A percentile compares a stretch with the other conserved stretches of the same genome.
Evolutionary conservation across 2,329 filamentous ascomycete species (phyloP).

Genomic region (Fonsecaea pugnacius): DNA sequence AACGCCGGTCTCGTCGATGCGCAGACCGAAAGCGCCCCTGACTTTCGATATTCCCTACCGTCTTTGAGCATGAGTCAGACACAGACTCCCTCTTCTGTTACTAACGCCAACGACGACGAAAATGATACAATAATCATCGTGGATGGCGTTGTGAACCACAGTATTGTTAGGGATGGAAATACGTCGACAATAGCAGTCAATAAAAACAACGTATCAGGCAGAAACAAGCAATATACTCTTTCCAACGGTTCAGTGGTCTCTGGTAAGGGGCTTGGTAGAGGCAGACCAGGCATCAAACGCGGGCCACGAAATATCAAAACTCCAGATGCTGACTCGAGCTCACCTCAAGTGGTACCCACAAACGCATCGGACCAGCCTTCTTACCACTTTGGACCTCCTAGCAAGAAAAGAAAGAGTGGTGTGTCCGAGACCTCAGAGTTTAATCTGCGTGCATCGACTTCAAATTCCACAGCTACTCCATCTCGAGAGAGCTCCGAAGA

Average conservation of each 20-base stretch:
- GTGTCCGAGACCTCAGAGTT: constrained; percentile 17
- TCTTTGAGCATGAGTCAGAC: constrained; percentile 8
- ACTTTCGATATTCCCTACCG: constrained; percentile 19
- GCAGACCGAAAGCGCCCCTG: constrained; percentile 25
- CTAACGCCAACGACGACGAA: constrained; percentile 6
- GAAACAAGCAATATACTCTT: constrained; percentile 34
- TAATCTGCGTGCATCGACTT: constrained; percentile 18
- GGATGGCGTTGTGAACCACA: not conserved
- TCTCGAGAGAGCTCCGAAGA: constrained; percentile 49
- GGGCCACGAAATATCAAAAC: constrained; percentile 31
- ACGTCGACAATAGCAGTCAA: not conserved
- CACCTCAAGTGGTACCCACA: constrained; percentile 11
- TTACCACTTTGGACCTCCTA: not conserved
- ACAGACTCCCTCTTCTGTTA: constrained; percentile 9
- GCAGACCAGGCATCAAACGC: constrained; percentile 38
- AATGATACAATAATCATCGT: constrained; percentile 11
- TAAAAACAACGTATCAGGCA: constrained; percentile 3
- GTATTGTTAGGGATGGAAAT: not conserved
- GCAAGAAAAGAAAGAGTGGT: constrained; percentile 29
- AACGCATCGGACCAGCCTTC: constrained; percentile 7
- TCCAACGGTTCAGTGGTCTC: constrained; percentile 34
- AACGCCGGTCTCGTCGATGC: constrained; percentile 12
- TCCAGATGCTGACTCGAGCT: constrained; percentile 6
- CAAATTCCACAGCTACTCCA: constrained; percentile 36
- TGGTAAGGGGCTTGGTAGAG: constrained; percentile 38